Percentiles rank a stretch among this genome's conserved stretches.
Conservation (phyloP, 768 basidiomycete genomes). For the Leucosporidium scottii region DNA sequence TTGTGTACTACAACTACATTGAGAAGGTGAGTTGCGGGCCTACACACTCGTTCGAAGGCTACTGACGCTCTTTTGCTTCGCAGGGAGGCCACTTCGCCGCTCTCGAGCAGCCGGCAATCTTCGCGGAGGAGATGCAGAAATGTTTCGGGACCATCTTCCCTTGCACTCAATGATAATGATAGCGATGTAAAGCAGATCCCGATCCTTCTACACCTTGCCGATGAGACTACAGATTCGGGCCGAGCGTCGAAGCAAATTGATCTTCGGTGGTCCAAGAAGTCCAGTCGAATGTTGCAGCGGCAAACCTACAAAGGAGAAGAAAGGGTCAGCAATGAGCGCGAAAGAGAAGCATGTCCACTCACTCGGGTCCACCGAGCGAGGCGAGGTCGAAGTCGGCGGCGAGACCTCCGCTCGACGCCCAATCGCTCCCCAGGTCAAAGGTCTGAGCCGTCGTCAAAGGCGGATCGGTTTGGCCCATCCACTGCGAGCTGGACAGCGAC, state of each 20-base stretch:
- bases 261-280: no score
- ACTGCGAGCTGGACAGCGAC: neutral
- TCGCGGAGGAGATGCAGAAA: conserved; percentile 24
- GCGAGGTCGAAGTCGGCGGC: conserved; percentile 3
- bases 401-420: neutral
- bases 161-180: no score
- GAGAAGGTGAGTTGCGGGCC: conserved; percentile 1
- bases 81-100: conserved; percentile 31
- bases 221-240: no score
- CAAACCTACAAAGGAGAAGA: no score
- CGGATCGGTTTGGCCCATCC: neutral
- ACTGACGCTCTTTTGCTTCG: neutral
- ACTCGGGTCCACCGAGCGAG: conserved; percentile 8
- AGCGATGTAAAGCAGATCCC: no score
- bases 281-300: no score
- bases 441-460: neutral
- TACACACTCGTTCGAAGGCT: no score
- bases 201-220: no score
- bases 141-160: conserved; percentile 22
- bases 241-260: no score
- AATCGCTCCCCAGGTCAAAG: no score
- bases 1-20: conserved; percentile 22
- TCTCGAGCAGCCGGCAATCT: conserved; percentile 10
- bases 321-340: no score
- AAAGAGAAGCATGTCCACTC: neutral